Base-by-base conservation (phyloP, 352 stramenopile genomes). In the Phytophthora macrochlamydospora region DNA sequence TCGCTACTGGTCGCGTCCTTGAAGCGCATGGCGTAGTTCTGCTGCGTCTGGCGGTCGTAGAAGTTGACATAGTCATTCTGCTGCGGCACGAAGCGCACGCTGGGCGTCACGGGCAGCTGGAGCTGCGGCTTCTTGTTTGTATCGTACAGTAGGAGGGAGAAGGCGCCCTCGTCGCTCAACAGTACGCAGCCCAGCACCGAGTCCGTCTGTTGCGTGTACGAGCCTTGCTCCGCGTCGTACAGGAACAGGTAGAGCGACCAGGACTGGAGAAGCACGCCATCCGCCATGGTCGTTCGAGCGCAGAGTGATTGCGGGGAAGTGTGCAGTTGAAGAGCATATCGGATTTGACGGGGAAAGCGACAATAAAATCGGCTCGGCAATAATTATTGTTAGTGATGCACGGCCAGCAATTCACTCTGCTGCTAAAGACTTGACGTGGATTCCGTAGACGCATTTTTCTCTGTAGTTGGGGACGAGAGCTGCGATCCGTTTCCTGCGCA, bases 1-100 rank as follows among this genome's bases (percentile, higher is more conserved):
- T 65, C 59, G 42, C 76, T 67, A 6, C 64, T 61, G 7, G 40
- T 44, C 0, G 70, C 72, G 57, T 92, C 86, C 30, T 84, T 82
- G 64, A 94, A 94, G 44, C 84, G 83, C 83, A 94, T 87, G 24
- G 86, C 84, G 66, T 78, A 94, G 69, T 89, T 87, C 13, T 75
- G 57, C 55, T 90, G 79, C 46, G 66, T 62, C 18, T 73, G 52
- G 18, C 59, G 58, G 37, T 86, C 77, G 53, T 85, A 81, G 54
- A 92, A 90, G 62, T 86, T 86, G 11, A 91, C 80, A 61, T 94
- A 92, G 55, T 88, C 59, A 65, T 92, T 81, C 45, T 90, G 79
- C 64, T 94, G 86, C 44, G 81, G 73, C 32, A 81, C 79, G 59
- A 90, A 91, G 18, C 72, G 75, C 18, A 24, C 56, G 24, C 53